Base-by-base conservation (phyloP, 345 rosid species). In the Eucalyptus polyanthemos region DNA sequence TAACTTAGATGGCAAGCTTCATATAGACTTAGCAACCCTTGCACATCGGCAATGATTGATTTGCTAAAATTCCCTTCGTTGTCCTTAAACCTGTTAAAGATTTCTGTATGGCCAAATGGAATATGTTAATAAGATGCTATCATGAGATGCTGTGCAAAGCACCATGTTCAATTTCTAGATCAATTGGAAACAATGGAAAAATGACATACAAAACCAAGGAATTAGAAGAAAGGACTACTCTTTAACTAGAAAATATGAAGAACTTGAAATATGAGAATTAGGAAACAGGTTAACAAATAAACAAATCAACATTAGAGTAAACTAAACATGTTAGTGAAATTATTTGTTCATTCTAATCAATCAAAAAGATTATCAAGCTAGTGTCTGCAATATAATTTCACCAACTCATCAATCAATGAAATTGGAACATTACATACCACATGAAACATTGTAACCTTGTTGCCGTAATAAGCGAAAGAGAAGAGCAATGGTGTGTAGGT, bases 401-500 rank as follows among this genome's bases (percentile, higher is more conserved):
- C 27, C 2, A 8, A 67, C 14, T 8, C 13, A 47, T 87, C 11
- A 6, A 50, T 15, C 29, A 65, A 11, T 9, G 14, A 27, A 19
- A 24, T 53, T 31, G 45, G 12, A 65, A 76, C 24, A 12, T 25
- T 8, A 83, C 87, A 76, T 89, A 93, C 92, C 91, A 17, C 86
- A 80, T 12, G 90, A 87, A 86, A 83, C 69, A 44, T 15, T 27
- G 5, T 86, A 80, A 34, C 92, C 93, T 21, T 91, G 89, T 45
- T 92, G 91, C n/a, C 93, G 90, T 17, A 92, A 90, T 11, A 92
- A 83, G 16, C 94, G 89, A 53, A 92, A 92, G 19, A 45, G 87
- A 44, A 92, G 90, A 14, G 93, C 80, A 47, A 81, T 42, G 3
- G 47, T 50, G 49, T 86, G 67, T 5, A 93, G 92, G 50, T 89